These are phyloP conservation scores for Kuraishia floccosa DNA, from an alignment of 805 yeast genomes.

Conservation along the genomic window DNA sequence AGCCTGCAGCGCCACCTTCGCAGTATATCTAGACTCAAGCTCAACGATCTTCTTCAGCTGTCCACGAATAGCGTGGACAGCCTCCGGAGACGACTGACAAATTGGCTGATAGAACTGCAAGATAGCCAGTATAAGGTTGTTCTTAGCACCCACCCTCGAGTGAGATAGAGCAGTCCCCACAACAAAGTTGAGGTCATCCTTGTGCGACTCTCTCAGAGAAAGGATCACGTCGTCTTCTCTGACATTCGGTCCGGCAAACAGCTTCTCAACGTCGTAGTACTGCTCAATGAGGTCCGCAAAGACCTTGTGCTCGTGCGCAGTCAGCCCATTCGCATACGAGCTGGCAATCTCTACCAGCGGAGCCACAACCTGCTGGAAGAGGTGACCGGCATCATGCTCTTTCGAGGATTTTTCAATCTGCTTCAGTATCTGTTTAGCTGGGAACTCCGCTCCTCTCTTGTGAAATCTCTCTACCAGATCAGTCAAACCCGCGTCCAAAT, in stretches of 20 bases:
- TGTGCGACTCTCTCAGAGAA: constrained; percentile 78
- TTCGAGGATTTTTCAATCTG: constrained; percentile 50
- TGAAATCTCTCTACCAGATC: constrained; percentile 55
- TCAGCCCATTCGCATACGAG: constrained; percentile 63
- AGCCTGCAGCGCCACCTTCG: constrained; percentile 90
- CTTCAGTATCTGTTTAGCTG: constrained; percentile 76
- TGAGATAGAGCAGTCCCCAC: constrained; percentile 74
- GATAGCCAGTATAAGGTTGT: constrained; percentile 78
- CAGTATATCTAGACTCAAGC: constrained; percentile 80
- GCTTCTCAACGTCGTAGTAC: constrained; percentile 66
- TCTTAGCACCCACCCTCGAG: constrained; percentile 87
- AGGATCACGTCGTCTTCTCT: constrained; percentile 88
- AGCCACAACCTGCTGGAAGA: constrained; percentile 47
- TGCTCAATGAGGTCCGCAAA: constrained; percentile 60
- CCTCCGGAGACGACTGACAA: constrained; percentile 59
- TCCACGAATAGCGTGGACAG: constrained; percentile 54
- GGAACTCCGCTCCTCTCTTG: constrained; percentile 75
- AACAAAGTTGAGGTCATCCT: constrained; percentile 64
- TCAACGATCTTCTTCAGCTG: constrained; percentile 74
- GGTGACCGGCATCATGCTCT: constrained; percentile 33
- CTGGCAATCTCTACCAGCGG: constrained; percentile 67
- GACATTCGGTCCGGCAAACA: constrained; percentile 64
- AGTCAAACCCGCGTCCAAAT: constrained; percentile 58
- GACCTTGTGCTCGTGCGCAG: constrained; percentile 72
- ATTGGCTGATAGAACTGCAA: constrained; percentile 73